These are phyloP conservation scores for Xylaria sp. DNA, from an alignment of 2,329 filamentous ascomycete genomes.

Conservation along the genomic window DNA sequence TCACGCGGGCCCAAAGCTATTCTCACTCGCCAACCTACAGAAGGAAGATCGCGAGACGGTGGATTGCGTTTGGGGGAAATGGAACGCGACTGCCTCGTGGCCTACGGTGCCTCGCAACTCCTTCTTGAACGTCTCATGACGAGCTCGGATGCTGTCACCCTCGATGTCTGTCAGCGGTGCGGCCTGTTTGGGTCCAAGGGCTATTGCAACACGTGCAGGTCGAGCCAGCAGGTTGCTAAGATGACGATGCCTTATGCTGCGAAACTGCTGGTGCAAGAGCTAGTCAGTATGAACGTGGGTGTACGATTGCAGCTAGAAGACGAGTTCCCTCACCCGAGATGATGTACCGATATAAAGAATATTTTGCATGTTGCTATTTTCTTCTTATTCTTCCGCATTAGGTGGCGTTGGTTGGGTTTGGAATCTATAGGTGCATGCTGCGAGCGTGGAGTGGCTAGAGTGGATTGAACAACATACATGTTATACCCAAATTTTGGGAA, in stretches of 20 bases:
- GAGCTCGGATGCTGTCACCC: constrained; percentile 86
- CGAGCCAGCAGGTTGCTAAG: constrained; percentile 82
- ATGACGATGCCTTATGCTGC: constrained; percentile 99
- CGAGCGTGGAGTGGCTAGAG: constrained; percentile 30
- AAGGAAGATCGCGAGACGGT: constrained; percentile 92
- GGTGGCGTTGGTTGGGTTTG: constrained; percentile 40
- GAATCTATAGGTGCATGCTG: constrained; percentile 24
- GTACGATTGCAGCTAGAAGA: constrained; percentile 91
- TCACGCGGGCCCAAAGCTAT: constrained; percentile 90
- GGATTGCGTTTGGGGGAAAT: constrained; percentile 96
- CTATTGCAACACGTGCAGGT: constrained; percentile 94
- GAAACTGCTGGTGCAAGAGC: constrained; percentile 93
- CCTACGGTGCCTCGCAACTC: constrained; percentile 93
- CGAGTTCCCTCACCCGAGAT: constrained; percentile 80
- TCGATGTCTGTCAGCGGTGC: constrained; percentile 94
- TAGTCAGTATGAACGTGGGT: constrained; percentile 99
- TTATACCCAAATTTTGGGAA: not conserved
- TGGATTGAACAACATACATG: constrained; percentile 6
- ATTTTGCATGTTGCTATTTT: not conserved
- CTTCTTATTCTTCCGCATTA: constrained; percentile 36
- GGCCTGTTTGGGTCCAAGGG: constrained; percentile 95
- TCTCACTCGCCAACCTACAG: constrained; percentile 93
- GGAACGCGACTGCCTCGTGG: constrained; percentile 98
- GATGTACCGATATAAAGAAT: constrained; percentile 13
- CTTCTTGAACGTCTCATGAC: constrained; percentile 95